phyloP scores from a whole-genome alignment of 176 grass and related monocot species.

The Carex scoparia region DNA sequence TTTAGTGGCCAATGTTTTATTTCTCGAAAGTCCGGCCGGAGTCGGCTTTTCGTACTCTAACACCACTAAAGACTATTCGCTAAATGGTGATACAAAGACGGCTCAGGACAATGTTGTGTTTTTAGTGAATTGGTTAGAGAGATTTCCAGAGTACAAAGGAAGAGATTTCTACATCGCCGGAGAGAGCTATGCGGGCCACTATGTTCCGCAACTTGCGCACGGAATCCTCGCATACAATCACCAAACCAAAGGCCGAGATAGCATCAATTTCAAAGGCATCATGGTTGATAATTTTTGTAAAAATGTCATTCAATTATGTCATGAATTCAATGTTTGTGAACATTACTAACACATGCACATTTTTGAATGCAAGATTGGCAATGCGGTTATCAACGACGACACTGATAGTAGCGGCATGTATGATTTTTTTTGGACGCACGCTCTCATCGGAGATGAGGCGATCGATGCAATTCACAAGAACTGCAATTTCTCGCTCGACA shows the following conservation, averaged over 20 bases:
- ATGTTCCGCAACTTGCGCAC: conserved; percentile 72
- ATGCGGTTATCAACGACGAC: conserved; percentile 74
- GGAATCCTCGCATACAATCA: conserved; percentile 47
- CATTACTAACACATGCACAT: background rate
- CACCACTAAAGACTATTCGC: conserved; percentile 64
- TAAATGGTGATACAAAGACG: conserved; percentile 53
- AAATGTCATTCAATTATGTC: background rate
- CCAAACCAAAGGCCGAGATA: background rate
- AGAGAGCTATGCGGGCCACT: conserved; percentile 88
- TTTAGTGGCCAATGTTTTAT: conserved; percentile 76
- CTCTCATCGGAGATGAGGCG: conserved; percentile 68
- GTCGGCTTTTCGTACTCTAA: conserved; percentile 97
- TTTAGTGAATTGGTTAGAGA: conserved; percentile 64
- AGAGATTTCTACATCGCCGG: conserved; percentile 72
- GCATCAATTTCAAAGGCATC: conserved; percentile 85
- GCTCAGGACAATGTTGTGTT: conserved; percentile 53
- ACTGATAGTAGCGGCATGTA: conserved; percentile 56
- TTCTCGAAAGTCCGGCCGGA: conserved; percentile 88
- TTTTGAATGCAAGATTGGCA: conserved; percentile 48
- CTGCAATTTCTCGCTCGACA: conserved; percentile 58
- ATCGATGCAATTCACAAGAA: conserved; percentile 34
- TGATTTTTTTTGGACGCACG: conserved; percentile 92
- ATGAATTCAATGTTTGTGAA: background rate
- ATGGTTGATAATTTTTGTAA: conserved; percentile 30
- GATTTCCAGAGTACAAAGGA: conserved; percentile 77